Evolutionary conservation across 768 basidiomycete genomes (phyloP), one percentile per base, ranked within the genome.

Genomic region (Roridomyces roridus): DNA sequence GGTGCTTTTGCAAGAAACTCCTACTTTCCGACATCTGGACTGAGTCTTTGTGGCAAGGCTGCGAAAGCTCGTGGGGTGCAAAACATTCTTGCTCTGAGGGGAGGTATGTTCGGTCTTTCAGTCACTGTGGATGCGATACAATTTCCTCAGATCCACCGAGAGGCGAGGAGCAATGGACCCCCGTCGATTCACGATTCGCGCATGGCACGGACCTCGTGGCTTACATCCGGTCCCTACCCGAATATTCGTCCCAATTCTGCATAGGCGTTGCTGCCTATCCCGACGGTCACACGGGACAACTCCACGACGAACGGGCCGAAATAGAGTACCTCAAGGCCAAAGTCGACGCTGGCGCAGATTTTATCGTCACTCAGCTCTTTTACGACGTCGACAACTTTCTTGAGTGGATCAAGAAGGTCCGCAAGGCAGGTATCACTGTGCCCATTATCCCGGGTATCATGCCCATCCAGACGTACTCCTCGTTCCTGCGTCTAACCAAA

Each of bases 241-340:
- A 95, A 63, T 91, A 91, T 69, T 84, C 89, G 28, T 83, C 91
- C 39, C 78, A 87, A 60, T 98, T 98, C 72, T 96, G 94, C 70
- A 83, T 99, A 58, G 97, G 96, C 45, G 96, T 98, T 43, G 96
- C 96, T 92, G 97, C 87, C 21, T 98, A 98, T 63, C 95, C 97
- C 5, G 94, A 97, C 66, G 92, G 93, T 1, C 89, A 95, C 66
- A 76, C 88, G 2, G 92, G 91, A 62, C 79, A 77, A 36, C 69
- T 74, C 9, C 69, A 77, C 3, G 78, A 80, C 49, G 86, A 88
- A 66, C 87, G 89, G 48, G 71, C 75, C 37, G 83, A 90, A 65
- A 74, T 98, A 17, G 76, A 81, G 2, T 78, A 86, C 65, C 78
- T 99, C 52, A 92, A 91, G 70, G 80, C 81, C 40, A 99, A 98